Evolutionary conservation across 1,284 basidiomycete genomes (phyloP), one percentile per base, ranked within the genome.

Genomic region (Ceratobasidium sp.): DNA sequence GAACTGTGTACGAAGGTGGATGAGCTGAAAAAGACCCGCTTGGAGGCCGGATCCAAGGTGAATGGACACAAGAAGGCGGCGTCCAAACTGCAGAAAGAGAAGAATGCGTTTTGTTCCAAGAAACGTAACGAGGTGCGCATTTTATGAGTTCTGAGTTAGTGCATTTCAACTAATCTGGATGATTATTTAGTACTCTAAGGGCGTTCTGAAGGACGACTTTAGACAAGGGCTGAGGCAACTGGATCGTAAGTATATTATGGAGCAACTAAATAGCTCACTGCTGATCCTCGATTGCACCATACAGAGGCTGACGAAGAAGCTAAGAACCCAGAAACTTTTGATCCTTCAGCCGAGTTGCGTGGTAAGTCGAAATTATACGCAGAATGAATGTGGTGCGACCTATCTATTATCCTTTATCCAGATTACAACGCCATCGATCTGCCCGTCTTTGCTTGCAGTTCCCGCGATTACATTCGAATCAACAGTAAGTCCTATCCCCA

Each of bases 361-460:
- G 79, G 84, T 84, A 73, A 46, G 79, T 75, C 1, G 47, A 19
- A 29, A 21, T 41, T n/a, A n/a, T n/a, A n/a, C n/a, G n/a, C n/a
- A n/a, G n/a, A n/a, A n/a, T n/a, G 8, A 9, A 29, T 56, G 14
- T 27, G 44, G 58, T 62, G 14, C 16, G 25, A 47, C 21, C 11
- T 56, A 36, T 14, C 53, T 27, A 33, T 9, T 30, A 2, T 59
- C 21, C 50, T 42, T 8, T 56, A 69, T 42, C 6, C 64, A 86
- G 85, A 87, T 73, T 86, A 86, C 70, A 79, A 81, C 25, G 80
- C 79, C 1, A 85, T 87, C 62, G 79, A 86, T 69, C 79, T 87
- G 2, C 85, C 85, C 2, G 84, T 86, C 11, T 87, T 87, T 76
- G 85, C 84, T 6, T 82, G 80, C 69, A 86, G 85, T 0, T 82